A percentile compares a stretch with the other conserved stretches of the same genome.
Conservation (phyloP, 345 rosid genomes). For the Rhodamnia argentea region DNA sequence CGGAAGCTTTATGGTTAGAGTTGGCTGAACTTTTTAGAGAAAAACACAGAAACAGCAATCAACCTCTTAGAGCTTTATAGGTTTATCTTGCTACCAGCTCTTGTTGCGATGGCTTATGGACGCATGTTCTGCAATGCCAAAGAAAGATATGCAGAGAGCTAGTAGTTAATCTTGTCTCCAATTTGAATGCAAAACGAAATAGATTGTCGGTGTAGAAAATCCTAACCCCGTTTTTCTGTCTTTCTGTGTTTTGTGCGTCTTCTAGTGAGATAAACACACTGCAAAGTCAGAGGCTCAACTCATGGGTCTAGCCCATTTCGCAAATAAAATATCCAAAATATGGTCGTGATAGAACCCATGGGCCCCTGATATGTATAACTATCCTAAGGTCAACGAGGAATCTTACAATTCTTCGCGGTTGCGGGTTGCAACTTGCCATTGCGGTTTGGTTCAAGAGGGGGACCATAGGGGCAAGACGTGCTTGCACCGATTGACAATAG, state of each 20-base stretch:
- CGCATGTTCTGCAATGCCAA: background rate
- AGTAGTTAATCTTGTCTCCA: too few relatives aligned
- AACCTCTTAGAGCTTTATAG: background rate
- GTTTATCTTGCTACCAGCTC: background rate
- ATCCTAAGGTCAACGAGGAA: background rate
- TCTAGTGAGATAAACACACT: too few relatives aligned
- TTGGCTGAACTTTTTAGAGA: background rate
- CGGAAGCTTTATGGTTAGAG: background rate
- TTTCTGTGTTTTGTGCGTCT: too few relatives aligned
- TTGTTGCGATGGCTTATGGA: background rate
- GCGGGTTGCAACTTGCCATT: background rate
- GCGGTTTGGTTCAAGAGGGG: background rate
- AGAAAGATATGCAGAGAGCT: background rate
- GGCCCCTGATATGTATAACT: background rate
- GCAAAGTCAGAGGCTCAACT: background rate
- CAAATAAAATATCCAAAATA: background rate
- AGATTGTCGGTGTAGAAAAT: too few relatives aligned
- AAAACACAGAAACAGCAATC: background rate
- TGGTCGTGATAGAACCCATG: background rate
- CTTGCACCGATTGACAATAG: rapidly evolving
- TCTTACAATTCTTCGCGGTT: background rate
- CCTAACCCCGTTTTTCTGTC: too few relatives aligned
- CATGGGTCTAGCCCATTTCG: background rate
- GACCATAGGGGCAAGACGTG: background rate
- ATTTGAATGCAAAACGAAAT: too few relatives aligned